phyloP scores from a whole-genome alignment of 805 yeast genomes.

The Vanderwaltozyma yarrowii region DNA sequence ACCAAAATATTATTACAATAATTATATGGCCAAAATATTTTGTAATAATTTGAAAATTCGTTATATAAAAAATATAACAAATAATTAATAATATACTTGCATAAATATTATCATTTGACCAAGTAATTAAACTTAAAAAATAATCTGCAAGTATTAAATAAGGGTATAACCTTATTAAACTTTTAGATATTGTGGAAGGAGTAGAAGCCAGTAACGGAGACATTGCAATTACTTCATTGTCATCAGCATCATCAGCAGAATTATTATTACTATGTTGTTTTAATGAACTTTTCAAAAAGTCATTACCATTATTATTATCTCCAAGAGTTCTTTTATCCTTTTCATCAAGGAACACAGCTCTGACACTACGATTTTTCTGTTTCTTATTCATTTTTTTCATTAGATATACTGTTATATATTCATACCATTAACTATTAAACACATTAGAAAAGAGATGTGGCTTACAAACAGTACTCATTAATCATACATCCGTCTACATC shows the following conservation, averaged over 20 bases:
- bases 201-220: slow-evolving; percentile 79
- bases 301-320: too few species aligned
- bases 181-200: slow-evolving; percentile 83
- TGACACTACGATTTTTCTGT: too few species aligned
- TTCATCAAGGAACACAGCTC: too few species aligned
- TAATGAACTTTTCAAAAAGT: neutral
- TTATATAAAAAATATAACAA: slow-evolving; percentile 44
- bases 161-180: slow-evolving; percentile 75
- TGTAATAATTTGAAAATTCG: slow-evolving; percentile 65
- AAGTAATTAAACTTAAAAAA: slow-evolving; percentile 61
- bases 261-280: too few species aligned
- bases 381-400: too few species aligned
- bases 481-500: too few species aligned
- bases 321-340: too few species aligned
- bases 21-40: slow-evolving; percentile 76
- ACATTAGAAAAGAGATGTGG: too few species aligned
- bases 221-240: slow-evolving; percentile 19
- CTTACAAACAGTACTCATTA: too few species aligned
- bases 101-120: slow-evolving; percentile 87
- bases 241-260: slow-evolving; percentile 26
- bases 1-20: slow-evolving; percentile 36
- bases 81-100: slow-evolving; percentile 46
- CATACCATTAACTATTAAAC: too few species aligned
- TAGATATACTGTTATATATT: too few species aligned
- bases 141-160: slow-evolving; percentile 66